A percentile compares a stretch with the other conserved stretches of the same genome.
These are phyloP conservation scores for Paraphoma chrysanthemicola DNA, from an alignment of 2,329 filamentous ascomycete species.

Conservation along the genomic window DNA sequence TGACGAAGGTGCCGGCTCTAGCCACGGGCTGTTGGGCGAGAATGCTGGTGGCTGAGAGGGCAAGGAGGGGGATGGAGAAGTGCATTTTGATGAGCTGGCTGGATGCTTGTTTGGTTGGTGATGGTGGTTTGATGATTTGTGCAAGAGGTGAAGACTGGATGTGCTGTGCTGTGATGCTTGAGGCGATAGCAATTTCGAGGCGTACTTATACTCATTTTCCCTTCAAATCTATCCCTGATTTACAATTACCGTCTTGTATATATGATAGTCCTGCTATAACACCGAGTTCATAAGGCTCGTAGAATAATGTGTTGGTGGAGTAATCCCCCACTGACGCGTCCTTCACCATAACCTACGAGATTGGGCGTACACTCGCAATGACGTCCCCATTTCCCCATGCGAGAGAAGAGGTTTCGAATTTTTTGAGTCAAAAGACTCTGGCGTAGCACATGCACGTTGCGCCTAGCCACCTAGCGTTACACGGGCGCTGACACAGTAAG, in stretches of 20 bases:
- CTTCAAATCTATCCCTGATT: too few species aligned
- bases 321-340: background rate
- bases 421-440: background rate
- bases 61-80: background rate
- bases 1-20: background rate
- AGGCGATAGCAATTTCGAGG: too few species aligned
- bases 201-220: too few species aligned
- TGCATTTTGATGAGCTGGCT: too few species aligned
- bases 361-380: background rate
- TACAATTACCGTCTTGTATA: background rate
- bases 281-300: background rate
- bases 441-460: background rate
- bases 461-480: background rate
- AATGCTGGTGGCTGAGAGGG: background rate
- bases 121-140: background rate
- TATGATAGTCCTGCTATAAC: background rate
- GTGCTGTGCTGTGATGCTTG: background rate
- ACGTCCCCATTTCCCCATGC: background rate
- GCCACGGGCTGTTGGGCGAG: too few species aligned
- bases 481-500: background rate
- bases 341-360: background rate
- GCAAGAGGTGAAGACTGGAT: background rate
- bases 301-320: background rate
- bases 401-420: background rate
- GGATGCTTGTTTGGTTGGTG: background rate